A percentile compares a stretch with the other conserved stretches of the same genome.
Conservation (phyloP, 208 protist species). For the Trypanosoma platydactyli region DNA sequence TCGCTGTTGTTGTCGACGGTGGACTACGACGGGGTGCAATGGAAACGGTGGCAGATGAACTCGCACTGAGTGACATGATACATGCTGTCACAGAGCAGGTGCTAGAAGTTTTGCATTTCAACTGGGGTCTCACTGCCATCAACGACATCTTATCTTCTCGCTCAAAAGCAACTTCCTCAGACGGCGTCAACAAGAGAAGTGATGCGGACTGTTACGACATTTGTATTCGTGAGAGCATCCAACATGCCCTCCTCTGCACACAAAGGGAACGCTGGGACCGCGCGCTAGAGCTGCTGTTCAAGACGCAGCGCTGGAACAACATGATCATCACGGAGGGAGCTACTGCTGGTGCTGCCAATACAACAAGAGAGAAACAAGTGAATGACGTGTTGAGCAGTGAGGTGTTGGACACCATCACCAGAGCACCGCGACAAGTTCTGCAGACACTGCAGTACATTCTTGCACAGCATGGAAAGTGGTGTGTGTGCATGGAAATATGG, state of each 20-base stretch:
- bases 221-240: constrained; percentile 11
- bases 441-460: constrained; percentile 57
- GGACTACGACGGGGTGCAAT: constrained; percentile 20
- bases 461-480: constrained; percentile 60
- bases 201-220: constrained; percentile 7
- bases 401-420: background rate
- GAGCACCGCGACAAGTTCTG: background rate
- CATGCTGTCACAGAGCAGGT: constrained; percentile 9
- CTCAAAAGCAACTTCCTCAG: background rate
- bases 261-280: constrained; percentile 29
- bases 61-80: constrained; percentile 23
- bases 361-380: background rate
- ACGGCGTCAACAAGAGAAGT: background rate
- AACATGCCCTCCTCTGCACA: constrained; percentile 35
- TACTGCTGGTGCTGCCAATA: background rate
- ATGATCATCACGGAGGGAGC: background rate
- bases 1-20: constrained; percentile 12
- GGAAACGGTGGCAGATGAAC: constrained; percentile 12
- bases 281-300: constrained; percentile 23
- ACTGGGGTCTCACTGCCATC: background rate
- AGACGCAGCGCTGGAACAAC: constrained; percentile 23
- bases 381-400: background rate
- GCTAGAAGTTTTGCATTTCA: constrained; percentile 12
- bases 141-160: background rate
- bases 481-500: constrained; percentile 19